A percentile compares a stretch with the other conserved stretches of the same genome.
phyloP scores from a whole-genome alignment of 2,329 filamentous ascomycete species.

The Cladosporium sp. region DNA sequence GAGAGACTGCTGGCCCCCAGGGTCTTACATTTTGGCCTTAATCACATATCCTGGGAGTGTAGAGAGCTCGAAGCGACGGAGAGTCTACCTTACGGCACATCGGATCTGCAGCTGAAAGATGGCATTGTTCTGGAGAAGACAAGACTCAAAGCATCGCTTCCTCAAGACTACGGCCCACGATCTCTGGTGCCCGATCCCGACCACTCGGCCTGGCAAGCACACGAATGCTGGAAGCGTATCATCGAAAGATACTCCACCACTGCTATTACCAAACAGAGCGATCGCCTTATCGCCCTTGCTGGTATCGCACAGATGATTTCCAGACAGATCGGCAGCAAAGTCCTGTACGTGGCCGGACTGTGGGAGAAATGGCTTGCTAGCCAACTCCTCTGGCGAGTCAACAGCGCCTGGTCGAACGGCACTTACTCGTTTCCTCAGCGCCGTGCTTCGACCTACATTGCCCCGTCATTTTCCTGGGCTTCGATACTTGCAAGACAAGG shows the following conservation, averaged over 20 bases:
- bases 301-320: not conserved
- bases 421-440: not conserved
- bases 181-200: not conserved
- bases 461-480: not conserved
- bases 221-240: not conserved
- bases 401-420: not conserved
- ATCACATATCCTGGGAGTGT: conserved; percentile 29
- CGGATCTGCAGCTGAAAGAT: conserved; percentile 1
- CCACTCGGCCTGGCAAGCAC: not conserved
- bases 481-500: not conserved
- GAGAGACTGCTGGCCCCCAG: conserved; percentile 13
- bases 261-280: not conserved
- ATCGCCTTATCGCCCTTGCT: not conserved
- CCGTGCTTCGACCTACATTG: not conserved
- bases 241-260: not conserved
- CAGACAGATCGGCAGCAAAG: not conserved
- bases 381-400: not conserved
- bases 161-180: not conserved
- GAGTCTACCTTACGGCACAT: conserved; percentile 22
- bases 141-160: not conserved
- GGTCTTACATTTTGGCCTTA: conserved; percentile 12
- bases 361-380: not conserved
- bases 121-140: not conserved
- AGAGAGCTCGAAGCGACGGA: conserved; percentile 24
- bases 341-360: not conserved